phyloP scores from a whole-genome alignment of 1,284 basidiomycete genomes.

The Phenoliferia sp. region DNA sequence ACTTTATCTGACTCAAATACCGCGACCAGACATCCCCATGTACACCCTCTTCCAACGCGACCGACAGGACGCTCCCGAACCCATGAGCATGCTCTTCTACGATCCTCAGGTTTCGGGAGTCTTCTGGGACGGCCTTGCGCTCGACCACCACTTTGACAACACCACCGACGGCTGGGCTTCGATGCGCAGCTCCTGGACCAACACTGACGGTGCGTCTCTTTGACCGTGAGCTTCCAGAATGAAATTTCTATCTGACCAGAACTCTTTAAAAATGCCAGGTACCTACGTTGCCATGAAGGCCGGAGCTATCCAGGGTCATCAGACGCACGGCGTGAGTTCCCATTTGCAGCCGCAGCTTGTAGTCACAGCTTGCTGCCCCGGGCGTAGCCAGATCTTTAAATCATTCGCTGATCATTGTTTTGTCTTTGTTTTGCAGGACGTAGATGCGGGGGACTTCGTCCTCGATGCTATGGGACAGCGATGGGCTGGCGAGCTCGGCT shows the following conservation, averaged over 20 bases:
- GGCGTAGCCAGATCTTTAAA: neutral
- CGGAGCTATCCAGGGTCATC: conserved; percentile 58
- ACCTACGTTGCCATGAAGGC: conserved; percentile 81
- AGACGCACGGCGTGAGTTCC: conserved; percentile 31
- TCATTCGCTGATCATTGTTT: neutral
- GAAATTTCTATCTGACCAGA: neutral
- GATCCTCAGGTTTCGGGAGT: conserved; percentile 74
- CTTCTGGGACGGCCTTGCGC: conserved; percentile 79
- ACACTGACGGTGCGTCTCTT: conserved; percentile 53
- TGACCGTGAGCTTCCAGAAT: neutral
- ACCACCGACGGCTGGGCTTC: conserved; percentile 73
- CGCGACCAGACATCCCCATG: conserved; percentile 48
- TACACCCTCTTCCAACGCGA: conserved; percentile 91
- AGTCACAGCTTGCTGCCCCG: too few relatives aligned
- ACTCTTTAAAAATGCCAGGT: neutral
- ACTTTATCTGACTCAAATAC: conserved; percentile 36
- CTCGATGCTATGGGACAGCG: conserved; percentile 89
- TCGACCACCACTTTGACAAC: conserved; percentile 78
- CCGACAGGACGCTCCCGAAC: conserved; percentile 77
- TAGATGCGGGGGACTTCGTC: conserved; percentile 65
- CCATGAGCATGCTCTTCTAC: conserved; percentile 96
- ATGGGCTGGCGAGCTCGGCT: conserved; percentile 93
- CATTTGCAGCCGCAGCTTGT: too few relatives aligned
- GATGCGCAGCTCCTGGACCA: conserved; percentile 87
- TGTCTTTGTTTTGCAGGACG: conserved; percentile 8